Evolutionary conservation across 768 basidiomycete genomes (phyloP), one percentile per base, ranked within the genome.

Genomic region (Serendipita vermifera): DNA sequence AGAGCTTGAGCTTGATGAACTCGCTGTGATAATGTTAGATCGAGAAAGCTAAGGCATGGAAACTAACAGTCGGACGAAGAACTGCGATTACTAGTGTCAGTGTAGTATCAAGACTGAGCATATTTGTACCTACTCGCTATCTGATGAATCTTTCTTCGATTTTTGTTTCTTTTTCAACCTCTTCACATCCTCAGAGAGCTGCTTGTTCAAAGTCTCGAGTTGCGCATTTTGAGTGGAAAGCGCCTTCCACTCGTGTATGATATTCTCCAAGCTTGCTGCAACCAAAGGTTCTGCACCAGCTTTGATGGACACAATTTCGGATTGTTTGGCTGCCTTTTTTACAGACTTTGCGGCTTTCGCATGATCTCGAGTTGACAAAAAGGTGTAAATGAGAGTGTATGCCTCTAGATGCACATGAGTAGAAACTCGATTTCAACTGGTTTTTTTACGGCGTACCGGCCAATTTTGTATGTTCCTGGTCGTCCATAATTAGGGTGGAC

Each of bases 361-460:
- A 66, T 89, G 83, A 0, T 77, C 74, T 43, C 75, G 79, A 63
- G 80, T 77, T 57, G 67, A 72, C 33, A 92, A 73, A 69, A 91
- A 92, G 6, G 78, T 71, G 64, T 88, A 77, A 57, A 92, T 80
- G 51, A 88, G 69, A 61, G 79, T 76, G 72, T 89, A 92, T 3
- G 85, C 82, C 22, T 74, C 88, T 89, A 64, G 31, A 33, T 15
- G 41, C 22, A 35, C 11, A 20, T 33, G 36, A 9, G 22, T 36
- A 15, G 26, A 33, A 38, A 9, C 17, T 24, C n/a, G n/a, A n/a
- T n/a, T n/a, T n/a, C n/a, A n/a, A n/a, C n/a, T n/a, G n/a, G n/a
- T n/a, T n/a, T n/a, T n/a, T n/a, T n/a, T n/a, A n/a, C n/a, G n/a
- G n/a, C n/a, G n/a, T n/a, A n/a, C n/a, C n/a, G n/a, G n/a, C n/a